Conservation (phyloP, 305 asterid genomes). For the Striga hermonthica region DNA sequence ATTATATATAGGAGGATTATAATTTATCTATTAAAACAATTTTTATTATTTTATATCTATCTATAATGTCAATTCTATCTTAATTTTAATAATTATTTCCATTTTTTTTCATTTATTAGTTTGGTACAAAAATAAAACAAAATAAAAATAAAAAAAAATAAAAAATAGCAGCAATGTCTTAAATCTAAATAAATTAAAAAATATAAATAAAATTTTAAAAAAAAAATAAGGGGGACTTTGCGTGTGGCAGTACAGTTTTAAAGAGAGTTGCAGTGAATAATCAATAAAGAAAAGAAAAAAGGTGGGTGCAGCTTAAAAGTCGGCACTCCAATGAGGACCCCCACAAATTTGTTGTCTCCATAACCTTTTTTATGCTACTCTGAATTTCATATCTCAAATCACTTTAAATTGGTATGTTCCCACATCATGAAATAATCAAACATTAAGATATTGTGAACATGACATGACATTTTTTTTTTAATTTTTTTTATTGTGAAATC, state of each 20-base stretch:
- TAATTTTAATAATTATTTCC: neutral
- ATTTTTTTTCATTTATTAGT: neutral
- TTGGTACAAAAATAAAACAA: neutral
- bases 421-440: neutral
- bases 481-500: neutral
- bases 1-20: no score
- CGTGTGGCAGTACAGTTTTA: neutral
- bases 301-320: neutral
- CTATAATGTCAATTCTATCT: neutral
- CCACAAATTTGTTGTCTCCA: neutral
- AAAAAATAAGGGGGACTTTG: neutral
- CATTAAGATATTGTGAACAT: neutral
- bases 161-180: no score
- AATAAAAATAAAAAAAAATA: neutral
- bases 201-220: neutral
- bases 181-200: neutral
- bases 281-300: neutral
- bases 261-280: neutral
- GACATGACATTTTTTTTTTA: neutral
- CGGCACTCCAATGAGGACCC: slow-evolving; percentile 8
- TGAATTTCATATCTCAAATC: neutral
- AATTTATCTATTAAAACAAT: no score
- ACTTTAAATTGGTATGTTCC: neutral
- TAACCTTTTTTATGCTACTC: neutral
- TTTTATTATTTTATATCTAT: no score